These are phyloP conservation scores for Scutellaria minor DNA, from an alignment of 257 asterid species.

Conservation along the genomic window DNA sequence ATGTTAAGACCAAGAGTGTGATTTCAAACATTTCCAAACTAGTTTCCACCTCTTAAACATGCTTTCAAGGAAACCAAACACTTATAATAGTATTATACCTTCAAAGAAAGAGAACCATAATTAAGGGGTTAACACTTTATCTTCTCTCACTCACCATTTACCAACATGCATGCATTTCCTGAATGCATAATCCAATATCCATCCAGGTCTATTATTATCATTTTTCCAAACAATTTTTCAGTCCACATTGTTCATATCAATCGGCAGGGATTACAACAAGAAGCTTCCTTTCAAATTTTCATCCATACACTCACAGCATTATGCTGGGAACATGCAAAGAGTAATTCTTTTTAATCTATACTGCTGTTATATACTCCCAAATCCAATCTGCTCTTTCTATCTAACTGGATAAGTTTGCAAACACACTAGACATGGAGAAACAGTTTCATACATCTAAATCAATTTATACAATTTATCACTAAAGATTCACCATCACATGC, in stretches of 20 bases:
- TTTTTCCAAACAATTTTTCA: too few species aligned
- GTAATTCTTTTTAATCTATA: neutral
- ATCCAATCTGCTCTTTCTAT: neutral
- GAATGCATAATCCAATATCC: neutral
- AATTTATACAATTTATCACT: neutral
- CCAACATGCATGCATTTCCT: too few species aligned
- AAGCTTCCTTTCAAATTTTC: neutral
- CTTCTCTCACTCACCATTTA: too few species aligned
- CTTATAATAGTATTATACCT: too few species aligned
- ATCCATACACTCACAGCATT: neutral
- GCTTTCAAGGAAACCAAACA: too few species aligned
- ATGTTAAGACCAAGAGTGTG: too few species aligned
- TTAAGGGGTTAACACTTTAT: too few species aligned
- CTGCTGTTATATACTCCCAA: neutral
- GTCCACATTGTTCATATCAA: neutral
- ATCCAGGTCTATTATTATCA: too few species aligned
- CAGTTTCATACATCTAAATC: slow-evolving; percentile 16
- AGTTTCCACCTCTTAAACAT: too few species aligned
- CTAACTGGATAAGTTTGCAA: neutral
- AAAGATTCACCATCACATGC: neutral
- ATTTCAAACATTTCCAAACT: too few species aligned
- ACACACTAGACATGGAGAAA: neutral
- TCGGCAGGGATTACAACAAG: neutral
- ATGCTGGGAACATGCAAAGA: neutral
- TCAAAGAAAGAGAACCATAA: too few species aligned